phyloP scores from a whole-genome alignment of 176 grass and related monocot genomes.

The Metroxylon sagu region DNA sequence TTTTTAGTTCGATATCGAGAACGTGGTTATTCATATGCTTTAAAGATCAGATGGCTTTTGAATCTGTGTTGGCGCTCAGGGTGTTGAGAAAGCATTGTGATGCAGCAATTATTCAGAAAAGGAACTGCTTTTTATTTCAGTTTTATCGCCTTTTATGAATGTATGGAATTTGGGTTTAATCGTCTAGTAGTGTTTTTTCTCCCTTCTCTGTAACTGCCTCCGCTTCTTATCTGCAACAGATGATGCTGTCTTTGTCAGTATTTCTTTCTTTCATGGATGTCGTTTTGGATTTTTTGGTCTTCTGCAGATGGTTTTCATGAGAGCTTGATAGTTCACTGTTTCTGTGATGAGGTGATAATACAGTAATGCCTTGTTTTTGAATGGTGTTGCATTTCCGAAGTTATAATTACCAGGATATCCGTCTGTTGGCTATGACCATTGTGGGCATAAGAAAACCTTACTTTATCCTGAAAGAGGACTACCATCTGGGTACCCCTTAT shows the following conservation, averaged over 20 bases:
- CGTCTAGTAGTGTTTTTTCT: not conserved
- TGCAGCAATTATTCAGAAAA: constrained; percentile 54
- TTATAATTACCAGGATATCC: no score
- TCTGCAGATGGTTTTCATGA: not conserved
- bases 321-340: not conserved
- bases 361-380: no score
- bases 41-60: constrained; percentile 81
- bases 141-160: constrained; percentile 41
- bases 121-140: constrained; percentile 37
- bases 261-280: not conserved
- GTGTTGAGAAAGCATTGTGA: constrained; percentile 68
- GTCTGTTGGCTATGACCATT: no score
- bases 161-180: constrained; percentile 13
- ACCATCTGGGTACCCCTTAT: no score
- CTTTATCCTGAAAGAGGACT: no score
- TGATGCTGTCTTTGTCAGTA: not conserved
- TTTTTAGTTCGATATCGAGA: constrained; percentile 68
- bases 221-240: not conserved
- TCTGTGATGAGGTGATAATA: no score
- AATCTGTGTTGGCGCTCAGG: constrained; percentile 61
- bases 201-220: not conserved
- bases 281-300: constrained; percentile 6
- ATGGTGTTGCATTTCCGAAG: no score
- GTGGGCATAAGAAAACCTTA: no score
- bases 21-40: constrained; percentile 77